Conservation (phyloP, 768 basidiomycete species). For the Strobilomyces confusus region DNA sequence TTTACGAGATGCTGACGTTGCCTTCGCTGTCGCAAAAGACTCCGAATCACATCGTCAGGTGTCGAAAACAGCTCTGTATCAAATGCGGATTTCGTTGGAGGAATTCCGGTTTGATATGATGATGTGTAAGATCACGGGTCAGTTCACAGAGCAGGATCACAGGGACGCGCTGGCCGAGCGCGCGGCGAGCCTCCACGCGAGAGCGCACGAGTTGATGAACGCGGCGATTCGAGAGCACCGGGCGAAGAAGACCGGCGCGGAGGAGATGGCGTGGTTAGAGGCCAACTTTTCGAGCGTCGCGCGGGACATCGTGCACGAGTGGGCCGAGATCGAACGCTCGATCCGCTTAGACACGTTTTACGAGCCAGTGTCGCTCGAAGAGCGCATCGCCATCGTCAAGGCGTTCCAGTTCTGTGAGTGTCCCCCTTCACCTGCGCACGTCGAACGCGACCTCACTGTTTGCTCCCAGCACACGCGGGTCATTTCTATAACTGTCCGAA, state of each 20-base stretch:
- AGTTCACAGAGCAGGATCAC: constrained; percentile 12
- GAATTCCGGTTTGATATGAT: constrained; percentile 45
- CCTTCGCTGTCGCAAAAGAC: constrained; percentile 42
- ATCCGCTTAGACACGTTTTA: constrained; percentile 46
- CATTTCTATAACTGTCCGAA: constrained; percentile 53
- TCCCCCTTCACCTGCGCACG: not conserved
- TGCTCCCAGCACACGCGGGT: constrained; percentile 34
- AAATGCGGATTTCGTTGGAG: constrained; percentile 46
- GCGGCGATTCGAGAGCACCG: constrained; percentile 5
- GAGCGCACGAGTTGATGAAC: constrained; percentile 1
- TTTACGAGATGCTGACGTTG: constrained; percentile 42
- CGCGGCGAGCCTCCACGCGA: constrained; percentile 12
- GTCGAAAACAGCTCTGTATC: constrained; percentile 40
- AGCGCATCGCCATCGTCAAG: constrained; percentile 47
- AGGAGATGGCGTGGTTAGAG: constrained; percentile 38
- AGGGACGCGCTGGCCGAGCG: constrained; percentile 22
- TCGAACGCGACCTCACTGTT: not conserved
- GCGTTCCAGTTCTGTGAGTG: constrained; percentile 46
- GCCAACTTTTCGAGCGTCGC: constrained; percentile 39
- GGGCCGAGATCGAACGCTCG: constrained; percentile 38
- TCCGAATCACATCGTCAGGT: constrained; percentile 54
- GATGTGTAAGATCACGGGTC: constrained; percentile 25
- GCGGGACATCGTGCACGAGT: constrained; percentile 41
- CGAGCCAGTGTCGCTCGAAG: constrained; percentile 48
- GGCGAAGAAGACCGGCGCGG: constrained; percentile 22